Percentiles rank a stretch among this genome's conserved stretches.
Evolutionary conservation across 2,329 filamentous ascomycete species (phyloP).

Genomic region (Didymella glomerata): DNA sequence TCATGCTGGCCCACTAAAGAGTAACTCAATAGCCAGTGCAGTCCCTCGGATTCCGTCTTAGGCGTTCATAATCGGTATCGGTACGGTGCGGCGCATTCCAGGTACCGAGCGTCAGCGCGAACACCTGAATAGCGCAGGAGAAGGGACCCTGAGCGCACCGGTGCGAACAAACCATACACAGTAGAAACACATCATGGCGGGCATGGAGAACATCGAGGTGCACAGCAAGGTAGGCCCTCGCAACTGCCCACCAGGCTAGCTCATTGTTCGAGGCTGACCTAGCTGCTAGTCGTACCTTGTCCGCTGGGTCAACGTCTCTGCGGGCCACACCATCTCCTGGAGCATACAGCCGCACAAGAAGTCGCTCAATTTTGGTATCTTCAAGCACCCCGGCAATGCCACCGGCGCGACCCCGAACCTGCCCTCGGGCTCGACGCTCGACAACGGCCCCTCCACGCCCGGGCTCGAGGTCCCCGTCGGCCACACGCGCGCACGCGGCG

Average conservation of each 20-base stretch:
- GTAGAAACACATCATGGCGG: conserved; percentile 67
- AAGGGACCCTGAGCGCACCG: not conserved
- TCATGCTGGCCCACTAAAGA: conserved; percentile 31
- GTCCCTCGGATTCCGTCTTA: conserved; percentile 4
- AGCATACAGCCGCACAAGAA: conserved; percentile 98
- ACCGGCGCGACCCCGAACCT: conserved; percentile 56
- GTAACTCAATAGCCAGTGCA: conserved; percentile 14
- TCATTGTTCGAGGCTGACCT: conserved; percentile 8
- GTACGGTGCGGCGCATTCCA: conserved; percentile 10
- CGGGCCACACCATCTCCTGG: conserved; percentile 94
- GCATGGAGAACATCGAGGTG: conserved; percentile 95
- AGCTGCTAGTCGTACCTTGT: conserved; percentile 87
- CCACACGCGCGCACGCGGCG: conserved; percentile 61
- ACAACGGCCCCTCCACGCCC: conserved; percentile 45
- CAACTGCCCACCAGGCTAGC: not conserved
- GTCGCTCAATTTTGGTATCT: conserved; percentile 97
- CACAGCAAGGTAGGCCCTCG: conserved; percentile 82
- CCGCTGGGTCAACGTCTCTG: conserved; percentile 92
- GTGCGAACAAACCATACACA: conserved; percentile 3
- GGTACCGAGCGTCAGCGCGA: conserved; percentile 21
- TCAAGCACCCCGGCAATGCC: conserved; percentile 89
- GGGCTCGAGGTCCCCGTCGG: conserved; percentile 62
- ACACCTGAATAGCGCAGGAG: conserved; percentile 8
- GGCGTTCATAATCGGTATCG: conserved; percentile 16
- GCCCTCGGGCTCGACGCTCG: conserved; percentile 44